A percentile compares a stretch with the other conserved stretches of the same genome.
Evolutionary conservation across 345 rosid genomes (phyloP).

Genomic region (Eucalyptus erythrocorys): DNA sequence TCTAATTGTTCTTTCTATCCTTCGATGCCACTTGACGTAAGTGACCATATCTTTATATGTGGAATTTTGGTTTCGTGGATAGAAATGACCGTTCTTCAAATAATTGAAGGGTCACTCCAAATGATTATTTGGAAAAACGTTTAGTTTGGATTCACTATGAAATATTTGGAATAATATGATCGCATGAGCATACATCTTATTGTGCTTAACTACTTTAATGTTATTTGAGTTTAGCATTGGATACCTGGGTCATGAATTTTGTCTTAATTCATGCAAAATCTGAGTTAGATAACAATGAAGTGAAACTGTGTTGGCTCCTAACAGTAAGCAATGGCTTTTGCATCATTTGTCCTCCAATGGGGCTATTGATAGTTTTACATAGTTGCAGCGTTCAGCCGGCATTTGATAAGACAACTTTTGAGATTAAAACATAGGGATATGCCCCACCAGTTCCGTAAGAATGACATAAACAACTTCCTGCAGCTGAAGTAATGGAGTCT

Average conservation of each 20-base stretch:
- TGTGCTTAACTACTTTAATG: not conserved
- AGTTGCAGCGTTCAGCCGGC: not conserved
- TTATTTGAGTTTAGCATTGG: not conserved
- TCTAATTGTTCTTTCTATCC: not conserved
- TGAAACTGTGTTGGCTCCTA: not conserved
- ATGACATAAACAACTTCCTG: not conserved
- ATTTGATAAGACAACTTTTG: not conserved
- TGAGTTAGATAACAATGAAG: not conserved
- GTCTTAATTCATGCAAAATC: not conserved
- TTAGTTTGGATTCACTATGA: not conserved
- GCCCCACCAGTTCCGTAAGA: not conserved
- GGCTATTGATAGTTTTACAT: not conserved
- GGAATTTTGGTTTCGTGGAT: not conserved
- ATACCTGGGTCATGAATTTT: not conserved
- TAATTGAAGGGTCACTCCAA: not conserved
- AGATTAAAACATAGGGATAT: not conserved
- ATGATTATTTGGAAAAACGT: not conserved
- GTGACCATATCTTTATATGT: not conserved
- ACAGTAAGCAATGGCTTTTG: not conserved
- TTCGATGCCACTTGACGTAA: not conserved
- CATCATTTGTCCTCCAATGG: not conserved
- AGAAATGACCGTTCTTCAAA: not conserved
- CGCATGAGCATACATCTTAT: not conserved
- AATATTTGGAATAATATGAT: not conserved
- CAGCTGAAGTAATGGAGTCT: conserved; percentile 84